Evolutionary conservation across 1,284 basidiomycete species (phyloP), one percentile per base, ranked within the genome.

Genomic region (Meripilus lineatus): DNA sequence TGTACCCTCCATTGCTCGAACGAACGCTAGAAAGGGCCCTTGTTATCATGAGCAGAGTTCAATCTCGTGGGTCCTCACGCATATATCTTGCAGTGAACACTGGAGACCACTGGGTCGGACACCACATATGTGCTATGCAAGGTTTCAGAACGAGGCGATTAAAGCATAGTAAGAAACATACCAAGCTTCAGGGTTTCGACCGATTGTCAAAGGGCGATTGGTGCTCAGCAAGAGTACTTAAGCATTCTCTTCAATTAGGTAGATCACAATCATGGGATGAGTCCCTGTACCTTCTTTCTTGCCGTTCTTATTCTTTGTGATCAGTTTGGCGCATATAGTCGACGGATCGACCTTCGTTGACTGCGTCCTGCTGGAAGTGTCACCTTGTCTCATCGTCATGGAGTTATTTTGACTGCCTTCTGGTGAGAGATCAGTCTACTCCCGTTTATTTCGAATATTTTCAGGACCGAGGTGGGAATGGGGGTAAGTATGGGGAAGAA

Each of bases 31-130:
- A 52, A 4, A 22, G 20, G 22, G 20, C 43, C 36, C n/a, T n/a
- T n/a, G n/a, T n/a, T 5, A 39, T 13, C n/a, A 22, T 30, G 45
- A 34, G 40, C n/a, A 21, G 44, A 20, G 13, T 20, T 26, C 34
- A n/a, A 44, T 38, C 21, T 26, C 23, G 34, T 7, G n/a, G 30
- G 28, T 13, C 64, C 68, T 51, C 50, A 84, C 84, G 81, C 87
- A 71, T 86, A 83, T 70, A 89, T 60, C 58, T 84, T 85, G 71
- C 84, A 89, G 56, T 89, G 85, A 15, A 84, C 51, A 35, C 71
- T 75, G 4, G 84, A 87, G 17, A 85, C 75, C 23, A 76, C 69
- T 6, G 64, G 57, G 45, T 85, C 69, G 14, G 66, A 49, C 21
- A 77, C 62, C 17, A 76, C 68, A 45, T 77, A 77, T 15, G 72